Conservation (phyloP, 306 rosid species). For the Corylus heterophylla region DNA sequence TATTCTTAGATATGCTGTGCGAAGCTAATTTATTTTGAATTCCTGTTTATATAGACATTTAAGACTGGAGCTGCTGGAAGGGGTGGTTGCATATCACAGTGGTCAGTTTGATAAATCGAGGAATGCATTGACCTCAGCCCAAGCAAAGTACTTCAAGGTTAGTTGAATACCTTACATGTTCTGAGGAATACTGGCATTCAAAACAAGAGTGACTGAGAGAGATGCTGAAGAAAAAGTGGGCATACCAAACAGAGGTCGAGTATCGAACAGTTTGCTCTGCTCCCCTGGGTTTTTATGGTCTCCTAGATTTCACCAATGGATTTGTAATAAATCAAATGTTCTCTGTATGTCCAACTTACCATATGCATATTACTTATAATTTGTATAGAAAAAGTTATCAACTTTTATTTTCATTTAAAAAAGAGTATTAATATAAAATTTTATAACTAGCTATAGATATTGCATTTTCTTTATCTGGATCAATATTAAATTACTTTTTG, state of each 20-base stretch:
- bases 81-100: slow-evolving; percentile 85
- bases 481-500: neutral
- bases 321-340: neutral
- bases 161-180: slow-evolving; percentile 7
- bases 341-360: neutral
- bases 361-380: neutral
- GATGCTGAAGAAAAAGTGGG: neutral
- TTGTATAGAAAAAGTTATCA: neutral
- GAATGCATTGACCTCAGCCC: slow-evolving; percentile 62
- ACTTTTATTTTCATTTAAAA: neutral
- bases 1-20: slow-evolving; percentile 5
- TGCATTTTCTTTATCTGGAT: neutral
- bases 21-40: slow-evolving; percentile 20
- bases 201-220: too few relatives aligned
- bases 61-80: slow-evolving; percentile 91
- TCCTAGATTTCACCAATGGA: neutral
- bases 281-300: neutral
- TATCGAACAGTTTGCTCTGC: neutral
- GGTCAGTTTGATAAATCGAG: slow-evolving; percentile 70
- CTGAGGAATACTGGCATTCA: too few relatives aligned
- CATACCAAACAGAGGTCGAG: neutral
- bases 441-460: neutral
- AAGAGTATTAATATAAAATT: neutral
- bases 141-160: slow-evolving; percentile 61
- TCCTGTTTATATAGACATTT: slow-evolving; percentile 49